phyloP scores from a whole-genome alignment of 495 filamentous ascomycete species.

The Lineolata rhizophorae region DNA sequence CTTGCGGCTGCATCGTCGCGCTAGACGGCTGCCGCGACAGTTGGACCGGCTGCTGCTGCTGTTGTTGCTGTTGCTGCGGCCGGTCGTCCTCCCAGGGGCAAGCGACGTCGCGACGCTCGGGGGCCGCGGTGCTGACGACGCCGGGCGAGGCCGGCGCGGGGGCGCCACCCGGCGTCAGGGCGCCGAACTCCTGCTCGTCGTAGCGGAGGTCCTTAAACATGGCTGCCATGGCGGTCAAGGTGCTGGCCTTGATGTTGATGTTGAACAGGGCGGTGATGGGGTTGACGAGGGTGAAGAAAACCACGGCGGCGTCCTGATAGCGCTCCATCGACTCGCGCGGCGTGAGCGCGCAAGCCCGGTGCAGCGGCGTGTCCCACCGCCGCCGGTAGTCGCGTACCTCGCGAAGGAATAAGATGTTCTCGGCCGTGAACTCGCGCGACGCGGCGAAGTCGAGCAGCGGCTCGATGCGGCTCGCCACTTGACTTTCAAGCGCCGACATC shows the following conservation, averaged over 20 bases:
- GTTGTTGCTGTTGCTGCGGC: too few relatives aligned
- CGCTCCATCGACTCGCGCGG: conserved; percentile 8
- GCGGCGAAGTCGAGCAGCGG: conserved; percentile 15
- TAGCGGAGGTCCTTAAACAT: conserved; percentile 5
- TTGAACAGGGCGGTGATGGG: conserved; percentile 14
- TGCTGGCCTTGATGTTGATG: conserved; percentile 17
- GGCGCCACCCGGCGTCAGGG: too few relatives aligned
- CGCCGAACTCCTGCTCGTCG: too few relatives aligned
- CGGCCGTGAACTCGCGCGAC: conserved; percentile 15
- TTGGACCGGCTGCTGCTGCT: background rate
- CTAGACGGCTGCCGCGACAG: background rate
- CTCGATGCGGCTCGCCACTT: conserved; percentile 12
- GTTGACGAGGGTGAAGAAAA: conserved; percentile 15
- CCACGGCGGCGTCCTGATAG: conserved; percentile 13
- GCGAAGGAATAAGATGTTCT: conserved; percentile 17
- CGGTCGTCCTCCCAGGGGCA: background rate
- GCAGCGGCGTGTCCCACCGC: conserved; percentile 8
- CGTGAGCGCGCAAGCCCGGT: conserved; percentile 3
- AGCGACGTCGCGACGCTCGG: too few relatives aligned
- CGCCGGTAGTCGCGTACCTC: conserved; percentile 15
- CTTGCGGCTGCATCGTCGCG: too few relatives aligned
- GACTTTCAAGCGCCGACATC: conserved; percentile 14
- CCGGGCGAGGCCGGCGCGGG: too few relatives aligned
- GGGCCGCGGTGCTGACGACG: too few relatives aligned
- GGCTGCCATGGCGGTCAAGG: conserved; percentile 7